Base-by-base conservation (phyloP, 176 grass and related monocot species). In the Phragmites australis region DNA sequence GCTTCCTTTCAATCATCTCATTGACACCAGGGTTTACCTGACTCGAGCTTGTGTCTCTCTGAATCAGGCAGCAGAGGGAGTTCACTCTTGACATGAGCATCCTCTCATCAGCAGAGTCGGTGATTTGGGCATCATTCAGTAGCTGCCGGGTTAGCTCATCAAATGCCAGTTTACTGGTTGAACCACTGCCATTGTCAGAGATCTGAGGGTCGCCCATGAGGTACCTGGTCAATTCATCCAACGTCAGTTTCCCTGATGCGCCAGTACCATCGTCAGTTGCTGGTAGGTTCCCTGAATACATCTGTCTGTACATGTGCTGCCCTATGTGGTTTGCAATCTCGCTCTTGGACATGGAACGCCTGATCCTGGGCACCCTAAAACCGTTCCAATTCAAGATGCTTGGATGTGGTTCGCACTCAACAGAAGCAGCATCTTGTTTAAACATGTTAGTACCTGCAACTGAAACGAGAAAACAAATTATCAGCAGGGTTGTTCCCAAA, bases 31-130 rank as follows among this genome's bases (percentile, higher is more conserved):
- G 1, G 27, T 67, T 75, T 46, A 29, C 17, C 32, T 40, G 45
- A 9, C 18, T 39, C 26, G 19, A 49, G 17, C 67, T 18, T 59
- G 72, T 39, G 56, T 89, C 90, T 68, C 70, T 93, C 23, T 97
- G 84, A 52, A 97, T 83, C 63, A 97, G 63, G 55, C 79, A 85
- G 69, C 91, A 97, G 5, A 97, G 84, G 47, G 94, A 97, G 67
- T 97, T 87, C 50, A 97, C 94, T 74, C 89, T 89, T 4, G 84
- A 89, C 94, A 97, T 93, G 27, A 97, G 69, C 73, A 81, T 89
- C 46, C 75, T 83, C 71, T 97, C 91, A 71, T 97, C 91, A 17
- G 77, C 72, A 29, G 86, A 4, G 30, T 41, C 50, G 17, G 70
- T 83, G 22, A 85, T 78, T 53, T 91, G 94, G 13, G 88, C 78